Evolutionary conservation across 495 filamentous ascomycete species (phyloP).

Genomic region (Lophiotrema nucula): DNA sequence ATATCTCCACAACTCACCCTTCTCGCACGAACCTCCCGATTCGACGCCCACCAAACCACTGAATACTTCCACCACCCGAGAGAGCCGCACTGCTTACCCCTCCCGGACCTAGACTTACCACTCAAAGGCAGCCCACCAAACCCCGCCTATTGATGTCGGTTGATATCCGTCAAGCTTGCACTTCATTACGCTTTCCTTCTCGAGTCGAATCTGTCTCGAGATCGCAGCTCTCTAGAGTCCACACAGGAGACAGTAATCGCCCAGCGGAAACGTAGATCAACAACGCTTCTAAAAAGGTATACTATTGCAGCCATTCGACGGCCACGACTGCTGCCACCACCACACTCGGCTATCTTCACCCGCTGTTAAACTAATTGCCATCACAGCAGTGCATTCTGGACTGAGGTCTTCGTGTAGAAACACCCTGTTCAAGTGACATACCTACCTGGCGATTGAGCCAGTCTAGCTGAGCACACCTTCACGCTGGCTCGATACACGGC

Average conservation of each 20-base stretch:
- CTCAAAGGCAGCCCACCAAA: constrained; percentile 23
- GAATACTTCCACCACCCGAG: constrained; percentile 1
- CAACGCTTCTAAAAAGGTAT: constrained; percentile 42
- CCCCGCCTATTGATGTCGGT: constrained; percentile 67
- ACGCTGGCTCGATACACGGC: constrained; percentile 35
- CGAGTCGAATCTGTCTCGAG: constrained; percentile 71
- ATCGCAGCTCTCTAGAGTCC: constrained; percentile 67
- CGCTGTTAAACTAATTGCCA: constrained; percentile 19
- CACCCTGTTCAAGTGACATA: constrained; percentile 30
- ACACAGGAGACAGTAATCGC: constrained; percentile 61
- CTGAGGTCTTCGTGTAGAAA: constrained; percentile 14
- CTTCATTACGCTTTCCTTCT: constrained; percentile 67
- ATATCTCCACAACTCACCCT: constrained; percentile 15
- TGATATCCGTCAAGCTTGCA: constrained; percentile 66
- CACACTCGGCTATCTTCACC: constrained; percentile 10
- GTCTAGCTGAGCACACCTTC: constrained; percentile 19
- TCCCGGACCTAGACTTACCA: constrained; percentile 14
- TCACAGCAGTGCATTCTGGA: constrained; percentile 24
- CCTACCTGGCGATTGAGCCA: constrained; percentile 21
- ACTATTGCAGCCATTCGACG: constrained; percentile 28
- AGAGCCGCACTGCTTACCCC: constrained; percentile 18
- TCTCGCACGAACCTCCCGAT: neutral
- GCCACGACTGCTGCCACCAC: constrained; percentile 14
- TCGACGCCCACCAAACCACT: constrained; percentile 8
- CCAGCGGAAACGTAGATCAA: constrained; percentile 39